Conservation (phyloP, 306 rosid species). For the Trifolium subterraneum region DNA sequence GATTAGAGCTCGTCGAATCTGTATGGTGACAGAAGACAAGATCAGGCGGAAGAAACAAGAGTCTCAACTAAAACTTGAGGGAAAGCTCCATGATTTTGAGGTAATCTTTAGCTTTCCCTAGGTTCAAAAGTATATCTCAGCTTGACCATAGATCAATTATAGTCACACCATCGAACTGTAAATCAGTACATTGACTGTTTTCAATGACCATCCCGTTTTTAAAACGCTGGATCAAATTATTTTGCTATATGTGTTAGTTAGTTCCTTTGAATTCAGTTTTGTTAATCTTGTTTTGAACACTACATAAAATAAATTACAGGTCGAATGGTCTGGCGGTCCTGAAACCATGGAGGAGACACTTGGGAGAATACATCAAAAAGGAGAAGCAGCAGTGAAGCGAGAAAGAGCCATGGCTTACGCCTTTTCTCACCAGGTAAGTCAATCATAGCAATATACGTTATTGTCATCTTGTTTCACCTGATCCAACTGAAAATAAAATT, state of each 20-base stretch:
- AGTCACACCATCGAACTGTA: too few species aligned
- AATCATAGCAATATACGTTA: constrained; percentile 23
- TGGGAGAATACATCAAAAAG: constrained; percentile 83
- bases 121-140: too few species aligned
- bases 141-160: too few species aligned
- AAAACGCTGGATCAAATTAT: constrained; percentile 18
- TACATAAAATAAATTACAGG: constrained; percentile 55
- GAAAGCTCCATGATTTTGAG: constrained; percentile 88
- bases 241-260: background rate
- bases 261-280: constrained; percentile 28
- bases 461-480: constrained; percentile 15
- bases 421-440: constrained; percentile 93
- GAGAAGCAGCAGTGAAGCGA: constrained; percentile 92
- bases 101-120: constrained; percentile 59
- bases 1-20: constrained; percentile 78
- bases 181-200: background rate
- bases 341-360: constrained; percentile 85
- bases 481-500: constrained; percentile 40
- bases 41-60: constrained; percentile 77
- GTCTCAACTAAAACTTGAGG: constrained; percentile 90
- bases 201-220: background rate
- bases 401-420: constrained; percentile 98
- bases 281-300: constrained; percentile 37
- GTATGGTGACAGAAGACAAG: constrained; percentile 92
- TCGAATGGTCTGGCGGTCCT: constrained; percentile 83